Conservation (phyloP, 2,329 filamentous ascomycete genomes). For the Alternaria atra region DNA sequence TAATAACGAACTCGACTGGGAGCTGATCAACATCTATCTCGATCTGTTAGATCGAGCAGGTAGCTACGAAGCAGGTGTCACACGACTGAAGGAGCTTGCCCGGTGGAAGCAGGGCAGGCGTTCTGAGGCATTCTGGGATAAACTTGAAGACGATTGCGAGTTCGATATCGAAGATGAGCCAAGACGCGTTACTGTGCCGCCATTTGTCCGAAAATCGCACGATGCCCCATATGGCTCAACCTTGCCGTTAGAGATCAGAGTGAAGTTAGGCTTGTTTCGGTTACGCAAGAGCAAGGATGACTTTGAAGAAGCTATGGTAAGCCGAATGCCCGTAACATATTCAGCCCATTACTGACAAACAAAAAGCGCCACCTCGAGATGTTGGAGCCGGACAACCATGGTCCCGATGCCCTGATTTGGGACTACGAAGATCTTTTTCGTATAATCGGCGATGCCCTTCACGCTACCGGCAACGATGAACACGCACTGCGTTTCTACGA, state of each 20-base stretch:
- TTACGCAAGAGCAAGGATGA: conserved; percentile 71
- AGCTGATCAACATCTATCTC: conserved; percentile 83
- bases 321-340: conserved; percentile 63
- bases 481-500: conserved; percentile 68
- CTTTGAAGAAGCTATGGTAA: conserved; percentile 76
- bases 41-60: conserved; percentile 76
- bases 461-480: conserved; percentile 59
- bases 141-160: conserved; percentile 80
- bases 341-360: conserved; percentile 34
- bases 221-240: conserved; percentile 72
- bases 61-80: conserved; percentile 71
- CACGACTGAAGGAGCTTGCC: conserved; percentile 74
- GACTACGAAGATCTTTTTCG: conserved; percentile 83
- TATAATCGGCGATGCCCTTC: conserved; percentile 70
- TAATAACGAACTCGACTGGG: conserved; percentile 70
- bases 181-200: conserved; percentile 68
- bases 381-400: conserved; percentile 70
- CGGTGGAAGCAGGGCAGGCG: conserved; percentile 84
- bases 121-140: conserved; percentile 80
- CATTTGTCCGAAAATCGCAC: conserved; percentile 67
- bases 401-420: conserved; percentile 61
- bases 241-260: conserved; percentile 81
- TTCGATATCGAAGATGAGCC: conserved; percentile 80
- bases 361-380: conserved; percentile 61
- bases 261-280: conserved; percentile 86